Conservation (phyloP, 148 eudicot genomes). For the Spergularia bocconei region DNA sequence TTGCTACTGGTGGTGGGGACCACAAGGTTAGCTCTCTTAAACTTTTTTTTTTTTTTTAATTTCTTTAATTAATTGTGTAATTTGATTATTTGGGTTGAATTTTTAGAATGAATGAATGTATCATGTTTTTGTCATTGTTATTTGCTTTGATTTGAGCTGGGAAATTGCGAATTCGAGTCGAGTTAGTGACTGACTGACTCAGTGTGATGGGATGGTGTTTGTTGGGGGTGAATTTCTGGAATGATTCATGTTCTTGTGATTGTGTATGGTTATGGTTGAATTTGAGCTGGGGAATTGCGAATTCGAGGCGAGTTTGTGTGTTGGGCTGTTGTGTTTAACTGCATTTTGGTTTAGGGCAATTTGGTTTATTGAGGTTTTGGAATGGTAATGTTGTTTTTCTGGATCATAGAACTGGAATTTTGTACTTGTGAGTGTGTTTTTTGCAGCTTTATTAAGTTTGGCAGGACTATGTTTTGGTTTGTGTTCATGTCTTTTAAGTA, state of each 20-base stretch:
- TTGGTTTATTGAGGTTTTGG: background rate
- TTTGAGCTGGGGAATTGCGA: conserved; percentile 11
- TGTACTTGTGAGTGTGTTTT: background rate
- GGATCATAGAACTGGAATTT: background rate
- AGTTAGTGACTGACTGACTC: background rate
- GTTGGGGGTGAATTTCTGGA: background rate
- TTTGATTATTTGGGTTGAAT: background rate
- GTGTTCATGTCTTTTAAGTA: background rate
- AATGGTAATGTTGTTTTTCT: background rate
- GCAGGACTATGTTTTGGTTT: background rate
- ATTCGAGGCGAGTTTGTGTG: background rate
- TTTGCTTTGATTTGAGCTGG: conserved; percentile 5
- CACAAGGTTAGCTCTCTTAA: conserved; percentile 56
- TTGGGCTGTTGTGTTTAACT: background rate
- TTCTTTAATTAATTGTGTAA: background rate
- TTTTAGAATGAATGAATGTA: background rate
- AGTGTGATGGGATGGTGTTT: background rate
- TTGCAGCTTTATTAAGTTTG: too few relatives aligned
- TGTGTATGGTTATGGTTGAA: background rate
- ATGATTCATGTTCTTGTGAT: background rate
- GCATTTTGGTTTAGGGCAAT: background rate
- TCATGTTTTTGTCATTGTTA: background rate
- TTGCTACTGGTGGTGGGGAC: conserved; percentile 99
- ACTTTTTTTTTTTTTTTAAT: background rate
- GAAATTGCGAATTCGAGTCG: background rate